A percentile compares a stretch with the other conserved stretches of the same genome.
Conservation (phyloP, 164 flowering plant genomes). For the Piper betle region DNA sequence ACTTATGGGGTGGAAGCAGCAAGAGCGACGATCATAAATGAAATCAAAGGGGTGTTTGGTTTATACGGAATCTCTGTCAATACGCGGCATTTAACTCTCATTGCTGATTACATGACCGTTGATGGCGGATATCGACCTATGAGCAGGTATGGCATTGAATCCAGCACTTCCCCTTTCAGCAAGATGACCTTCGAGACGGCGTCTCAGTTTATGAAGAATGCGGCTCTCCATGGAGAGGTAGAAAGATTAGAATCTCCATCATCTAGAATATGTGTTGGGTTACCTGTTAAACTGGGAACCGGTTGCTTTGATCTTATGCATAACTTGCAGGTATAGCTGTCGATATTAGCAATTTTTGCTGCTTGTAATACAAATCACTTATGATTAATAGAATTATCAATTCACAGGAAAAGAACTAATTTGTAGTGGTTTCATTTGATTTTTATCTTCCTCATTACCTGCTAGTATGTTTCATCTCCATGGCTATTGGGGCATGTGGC, state of each 20-base stretch:
- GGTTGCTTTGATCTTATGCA: constrained; percentile 82
- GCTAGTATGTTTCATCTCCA: no score
- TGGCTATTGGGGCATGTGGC: no score
- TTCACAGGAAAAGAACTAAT: no score
- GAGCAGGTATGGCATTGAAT: constrained; percentile 70
- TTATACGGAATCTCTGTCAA: constrained; percentile 60
- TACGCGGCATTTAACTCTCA: constrained; percentile 52
- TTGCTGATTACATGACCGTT: constrained; percentile 91
- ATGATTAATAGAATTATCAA: no score
- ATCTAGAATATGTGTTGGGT: constrained; percentile 71
- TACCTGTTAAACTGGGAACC: constrained; percentile 82
- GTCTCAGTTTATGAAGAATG: constrained; percentile 57
- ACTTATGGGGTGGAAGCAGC: constrained; percentile 97
- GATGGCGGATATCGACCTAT: constrained; percentile 65
- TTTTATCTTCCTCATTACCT: no score
- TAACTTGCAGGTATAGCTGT: constrained; percentile 22
- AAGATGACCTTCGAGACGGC: constrained; percentile 88
- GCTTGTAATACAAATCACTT: no score
- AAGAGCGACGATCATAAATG: constrained; percentile 57
- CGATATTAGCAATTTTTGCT: no score
- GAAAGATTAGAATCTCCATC: constrained; percentile 82
- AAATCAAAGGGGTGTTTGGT: constrained; percentile 49
- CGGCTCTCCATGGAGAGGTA: constrained; percentile 48
- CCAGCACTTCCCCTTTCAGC: constrained; percentile 52
- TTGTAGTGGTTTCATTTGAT: no score